A percentile compares a stretch with the other conserved stretches of the same genome.
Evolutionary conservation across 768 basidiomycete genomes (phyloP).

Genomic region (Pholiota molesta): DNA sequence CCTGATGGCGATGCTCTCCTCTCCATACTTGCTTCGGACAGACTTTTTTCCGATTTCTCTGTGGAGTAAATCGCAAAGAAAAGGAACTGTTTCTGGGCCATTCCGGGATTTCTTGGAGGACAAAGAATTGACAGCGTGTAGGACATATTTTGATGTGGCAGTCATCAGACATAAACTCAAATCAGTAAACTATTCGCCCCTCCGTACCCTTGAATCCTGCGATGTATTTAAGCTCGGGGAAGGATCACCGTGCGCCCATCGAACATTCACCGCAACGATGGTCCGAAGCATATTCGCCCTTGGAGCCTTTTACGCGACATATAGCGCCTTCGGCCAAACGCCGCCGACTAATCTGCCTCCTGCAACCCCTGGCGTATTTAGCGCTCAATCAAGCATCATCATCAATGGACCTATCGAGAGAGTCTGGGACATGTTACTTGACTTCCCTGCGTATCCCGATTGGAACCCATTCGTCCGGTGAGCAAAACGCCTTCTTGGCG

Average conservation of each 20-base stretch:
- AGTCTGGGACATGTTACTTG: constrained; percentile 53
- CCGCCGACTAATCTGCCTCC: constrained; percentile 29
- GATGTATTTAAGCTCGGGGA: neutral
- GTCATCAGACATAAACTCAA: neutral
- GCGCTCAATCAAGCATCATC: constrained; percentile 33
- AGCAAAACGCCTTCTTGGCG: neutral
- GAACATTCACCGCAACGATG: constrained; percentile 13
- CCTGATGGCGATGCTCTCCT: neutral
- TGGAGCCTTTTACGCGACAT: constrained; percentile 7
- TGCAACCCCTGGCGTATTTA: constrained; percentile 38
- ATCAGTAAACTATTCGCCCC: neutral
- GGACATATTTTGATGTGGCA: neutral
- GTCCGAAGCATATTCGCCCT: constrained; percentile 6
- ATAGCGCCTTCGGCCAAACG: constrained; percentile 12
- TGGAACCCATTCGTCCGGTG: constrained; percentile 47
- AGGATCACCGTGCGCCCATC: neutral
- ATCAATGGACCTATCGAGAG: constrained; percentile 54
- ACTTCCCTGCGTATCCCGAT: constrained; percentile 52
- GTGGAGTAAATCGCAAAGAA: neutral
- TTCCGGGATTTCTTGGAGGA: neutral
- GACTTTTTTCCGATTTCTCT: neutral
- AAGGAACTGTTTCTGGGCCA: neutral
- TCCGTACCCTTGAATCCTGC: neutral
- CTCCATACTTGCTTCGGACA: neutral
- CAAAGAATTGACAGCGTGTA: constrained; percentile 7